These are phyloP conservation scores for Pseudogymnoascus destructans DNA, from an alignment of 2,329 filamentous ascomycete species.

Conservation along the genomic window DNA sequence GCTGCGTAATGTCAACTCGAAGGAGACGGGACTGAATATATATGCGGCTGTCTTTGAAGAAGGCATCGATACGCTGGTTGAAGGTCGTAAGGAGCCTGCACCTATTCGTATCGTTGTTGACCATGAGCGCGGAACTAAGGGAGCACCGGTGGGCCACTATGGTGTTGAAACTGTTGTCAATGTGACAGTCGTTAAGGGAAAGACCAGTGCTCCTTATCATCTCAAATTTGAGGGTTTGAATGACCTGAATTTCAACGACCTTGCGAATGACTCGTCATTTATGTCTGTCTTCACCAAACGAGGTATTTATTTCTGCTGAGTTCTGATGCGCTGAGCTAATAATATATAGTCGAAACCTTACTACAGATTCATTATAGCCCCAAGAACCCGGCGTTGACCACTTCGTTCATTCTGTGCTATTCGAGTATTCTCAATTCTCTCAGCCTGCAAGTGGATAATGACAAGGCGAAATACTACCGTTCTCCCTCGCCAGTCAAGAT, in stretches of 20 bases:
- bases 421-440: constrained; percentile 63
- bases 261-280: constrained; percentile 59
- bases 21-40: constrained; percentile 45
- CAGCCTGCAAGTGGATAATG: constrained; percentile 46
- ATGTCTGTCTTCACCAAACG: constrained; percentile 61
- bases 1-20: constrained; percentile 53
- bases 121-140: constrained; percentile 51
- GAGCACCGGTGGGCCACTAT: constrained; percentile 51
- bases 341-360: constrained; percentile 50
- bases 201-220: constrained; percentile 39
- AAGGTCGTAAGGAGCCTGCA: constrained; percentile 54
- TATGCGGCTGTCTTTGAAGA: constrained; percentile 63
- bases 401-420: constrained; percentile 63
- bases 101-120: constrained; percentile 63
- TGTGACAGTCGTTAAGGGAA: constrained; percentile 37
- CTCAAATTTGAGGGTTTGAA: constrained; percentile 51
- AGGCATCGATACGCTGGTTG: constrained; percentile 45
- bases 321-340: constrained; percentile 25
- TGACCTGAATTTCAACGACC: constrained; percentile 60
- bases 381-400: constrained; percentile 49
- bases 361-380: constrained; percentile 58
- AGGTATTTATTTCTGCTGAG: constrained; percentile 36
- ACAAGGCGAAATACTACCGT: constrained; percentile 56
- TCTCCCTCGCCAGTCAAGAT: constrained; percentile 83
- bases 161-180: constrained; percentile 61